Conservation (phyloP, 495 filamentous ascomycete species). For the Aspergillus kassunensis region DNA sequence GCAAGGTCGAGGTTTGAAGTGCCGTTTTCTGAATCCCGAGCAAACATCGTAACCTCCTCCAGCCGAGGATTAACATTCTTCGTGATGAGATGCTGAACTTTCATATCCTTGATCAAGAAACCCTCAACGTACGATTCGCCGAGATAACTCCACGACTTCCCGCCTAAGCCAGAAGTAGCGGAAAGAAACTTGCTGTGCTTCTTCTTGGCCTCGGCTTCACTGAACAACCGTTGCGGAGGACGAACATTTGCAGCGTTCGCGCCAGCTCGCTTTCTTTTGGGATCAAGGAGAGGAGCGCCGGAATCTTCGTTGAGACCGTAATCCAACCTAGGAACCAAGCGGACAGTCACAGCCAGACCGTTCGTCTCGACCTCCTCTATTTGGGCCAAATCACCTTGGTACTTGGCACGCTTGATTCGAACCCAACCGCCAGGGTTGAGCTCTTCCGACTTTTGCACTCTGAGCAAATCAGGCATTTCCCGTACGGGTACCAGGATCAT, state of each 20-base stretch:
- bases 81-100: constrained; percentile 74
- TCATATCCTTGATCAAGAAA: constrained; percentile 91
- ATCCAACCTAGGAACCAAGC: constrained; percentile 84
- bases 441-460: constrained; percentile 79
- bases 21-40: constrained; percentile 82
- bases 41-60: constrained; percentile 92
- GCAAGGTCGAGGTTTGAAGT: constrained; percentile 89
- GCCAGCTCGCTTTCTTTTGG: constrained; percentile 74
- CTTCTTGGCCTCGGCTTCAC: constrained; percentile 88
- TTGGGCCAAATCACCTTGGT: constrained; percentile 85
- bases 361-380: constrained; percentile 92
- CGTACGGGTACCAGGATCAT: constrained; percentile 87
- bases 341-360: constrained; percentile 79
- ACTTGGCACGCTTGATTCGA: constrained; percentile 78
- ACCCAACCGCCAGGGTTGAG: constrained; percentile 88
- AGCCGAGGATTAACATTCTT: constrained; percentile 89
- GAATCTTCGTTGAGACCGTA: constrained; percentile 84
- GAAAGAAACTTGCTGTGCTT: constrained; percentile 70
- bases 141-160: constrained; percentile 76
- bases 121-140: constrained; percentile 89
- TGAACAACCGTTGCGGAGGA: constrained; percentile 92
- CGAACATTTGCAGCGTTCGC: constrained; percentile 47
- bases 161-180: constrained; percentile 48
- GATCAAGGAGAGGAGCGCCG: constrained; percentile 47
- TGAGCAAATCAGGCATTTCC: constrained; percentile 95